Conservation (phyloP, 352 stramenopile genomes). For the Plasmopara muralis region DNA sequence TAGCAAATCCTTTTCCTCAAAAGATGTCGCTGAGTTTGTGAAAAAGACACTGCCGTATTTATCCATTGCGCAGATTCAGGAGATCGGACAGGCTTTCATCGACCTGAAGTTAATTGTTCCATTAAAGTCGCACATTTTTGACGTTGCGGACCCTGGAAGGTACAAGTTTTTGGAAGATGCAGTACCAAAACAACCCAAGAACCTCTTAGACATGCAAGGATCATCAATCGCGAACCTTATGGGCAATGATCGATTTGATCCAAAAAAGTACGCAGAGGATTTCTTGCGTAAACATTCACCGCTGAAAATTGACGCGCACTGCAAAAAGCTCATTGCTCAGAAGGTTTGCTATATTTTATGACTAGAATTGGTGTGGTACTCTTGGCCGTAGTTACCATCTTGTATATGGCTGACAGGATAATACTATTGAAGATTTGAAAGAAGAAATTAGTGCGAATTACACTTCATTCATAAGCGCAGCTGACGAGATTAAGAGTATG, state of each 20-base stretch:
- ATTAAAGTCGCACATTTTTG: constrained; percentile 72
- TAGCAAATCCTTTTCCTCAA: constrained; percentile 69
- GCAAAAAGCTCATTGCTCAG: constrained; percentile 61
- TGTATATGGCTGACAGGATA: constrained; percentile 32
- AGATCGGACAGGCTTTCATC: constrained; percentile 60
- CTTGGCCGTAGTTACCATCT: constrained; percentile 1
- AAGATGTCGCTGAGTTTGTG: constrained; percentile 63
- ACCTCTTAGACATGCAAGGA: constrained; percentile 55
- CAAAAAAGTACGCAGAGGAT: constrained; percentile 68
- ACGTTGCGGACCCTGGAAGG: constrained; percentile 41
- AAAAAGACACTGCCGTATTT: constrained; percentile 36
- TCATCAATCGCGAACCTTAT: constrained; percentile 79
- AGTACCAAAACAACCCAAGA: constrained; percentile 50
- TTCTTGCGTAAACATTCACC: constrained; percentile 70
- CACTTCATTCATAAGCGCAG: constrained; percentile 67
- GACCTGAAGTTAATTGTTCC: constrained; percentile 66
- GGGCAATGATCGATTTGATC: constrained; percentile 57
- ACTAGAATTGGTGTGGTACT: not conserved
- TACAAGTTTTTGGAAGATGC: constrained; percentile 60
- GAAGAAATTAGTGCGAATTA: constrained; percentile 80
- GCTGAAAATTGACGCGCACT: constrained; percentile 72
- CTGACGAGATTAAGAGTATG: constrained; percentile 74
- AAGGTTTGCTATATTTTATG: constrained; percentile 31
- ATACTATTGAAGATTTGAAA: constrained; percentile 80
- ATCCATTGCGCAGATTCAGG: constrained; percentile 31